Conservation (phyloP, 768 basidiomycete species). For the Antrodiella citrinella region DNA sequence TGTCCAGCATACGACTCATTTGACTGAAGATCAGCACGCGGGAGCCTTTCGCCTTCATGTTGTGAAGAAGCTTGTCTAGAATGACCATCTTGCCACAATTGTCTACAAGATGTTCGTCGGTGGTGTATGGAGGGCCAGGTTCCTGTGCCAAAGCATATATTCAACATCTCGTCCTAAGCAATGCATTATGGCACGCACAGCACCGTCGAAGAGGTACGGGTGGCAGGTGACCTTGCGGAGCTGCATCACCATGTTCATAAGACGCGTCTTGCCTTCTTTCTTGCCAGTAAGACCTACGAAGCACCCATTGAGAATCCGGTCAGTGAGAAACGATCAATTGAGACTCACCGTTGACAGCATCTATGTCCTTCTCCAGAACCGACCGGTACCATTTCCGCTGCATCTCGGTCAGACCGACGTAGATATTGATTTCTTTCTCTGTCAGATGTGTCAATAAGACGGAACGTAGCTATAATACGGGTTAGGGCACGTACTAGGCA, state of each 20-base stretch:
- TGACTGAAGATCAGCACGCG: conserved; percentile 96
- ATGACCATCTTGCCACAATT: conserved; percentile 98
- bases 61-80: conserved; percentile 82
- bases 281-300: conserved; percentile 85
- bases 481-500: conserved; percentile 66
- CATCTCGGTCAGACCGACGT: conserved; percentile 95
- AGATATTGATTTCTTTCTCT: conserved; percentile 99
- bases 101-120: conserved; percentile 91
- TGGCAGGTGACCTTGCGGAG: conserved; percentile 85
- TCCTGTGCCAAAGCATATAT: conserved; percentile 40
- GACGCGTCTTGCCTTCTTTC: conserved; percentile 95
- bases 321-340: background rate
- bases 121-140: conserved; percentile 97
- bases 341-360: conserved; percentile 84
- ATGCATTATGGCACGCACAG: conserved; percentile 51
- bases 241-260: conserved; percentile 99
- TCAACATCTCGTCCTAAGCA: too few species aligned
- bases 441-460: conserved; percentile 3
- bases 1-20: conserved; percentile 98
- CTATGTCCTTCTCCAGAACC: conserved; percentile 95
- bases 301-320: background rate
- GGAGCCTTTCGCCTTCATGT: conserved; percentile 90
- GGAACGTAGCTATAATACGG: background rate
- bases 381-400: conserved; percentile 97
- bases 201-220: conserved; percentile 89